A percentile compares a stretch with the other conserved stretches of the same genome.
phyloP scores from a whole-genome alignment of 495 filamentous ascomycete genomes.

The Echria macrotheca region DNA sequence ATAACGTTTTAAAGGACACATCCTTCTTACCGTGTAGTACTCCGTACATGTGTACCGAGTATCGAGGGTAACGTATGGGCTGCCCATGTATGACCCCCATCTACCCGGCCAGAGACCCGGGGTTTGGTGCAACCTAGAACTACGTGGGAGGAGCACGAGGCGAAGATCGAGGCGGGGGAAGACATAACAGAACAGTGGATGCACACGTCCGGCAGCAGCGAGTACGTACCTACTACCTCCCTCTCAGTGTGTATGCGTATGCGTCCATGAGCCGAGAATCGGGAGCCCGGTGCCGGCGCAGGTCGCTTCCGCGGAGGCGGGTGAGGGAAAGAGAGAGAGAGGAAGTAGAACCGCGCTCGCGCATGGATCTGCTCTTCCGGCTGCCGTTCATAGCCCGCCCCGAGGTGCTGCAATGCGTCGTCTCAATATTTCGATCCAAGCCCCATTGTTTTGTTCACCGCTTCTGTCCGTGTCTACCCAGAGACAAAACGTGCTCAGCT shows the following conservation, averaged over 20 bases:
- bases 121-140: not conserved
- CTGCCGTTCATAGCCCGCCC: no score
- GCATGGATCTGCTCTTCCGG: slow-evolving; percentile 7
- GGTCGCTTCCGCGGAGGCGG: no score
- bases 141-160: not conserved
- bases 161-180: not conserved
- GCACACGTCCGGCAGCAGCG: no score
- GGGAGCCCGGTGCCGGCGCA: slow-evolving; percentile 7
- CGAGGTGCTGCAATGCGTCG: slow-evolving; percentile 1
- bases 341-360: no score
- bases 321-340: no score
- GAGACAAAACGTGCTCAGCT: no score
- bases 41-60: no score
- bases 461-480: not conserved
- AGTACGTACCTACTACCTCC: no score
- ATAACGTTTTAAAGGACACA: no score
- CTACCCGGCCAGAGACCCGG: not conserved
- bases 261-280: slow-evolving; percentile 1
- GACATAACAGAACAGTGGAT: not conserved
- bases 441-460: not conserved
- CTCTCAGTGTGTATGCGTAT: not conserved
- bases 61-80: no score
- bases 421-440: not conserved
- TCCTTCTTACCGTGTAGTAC: no score
- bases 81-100: slow-evolving; percentile 1